phyloP scores from a whole-genome alignment of 2,329 filamentous ascomycete species.

The Paraconiothyrium sp. region DNA sequence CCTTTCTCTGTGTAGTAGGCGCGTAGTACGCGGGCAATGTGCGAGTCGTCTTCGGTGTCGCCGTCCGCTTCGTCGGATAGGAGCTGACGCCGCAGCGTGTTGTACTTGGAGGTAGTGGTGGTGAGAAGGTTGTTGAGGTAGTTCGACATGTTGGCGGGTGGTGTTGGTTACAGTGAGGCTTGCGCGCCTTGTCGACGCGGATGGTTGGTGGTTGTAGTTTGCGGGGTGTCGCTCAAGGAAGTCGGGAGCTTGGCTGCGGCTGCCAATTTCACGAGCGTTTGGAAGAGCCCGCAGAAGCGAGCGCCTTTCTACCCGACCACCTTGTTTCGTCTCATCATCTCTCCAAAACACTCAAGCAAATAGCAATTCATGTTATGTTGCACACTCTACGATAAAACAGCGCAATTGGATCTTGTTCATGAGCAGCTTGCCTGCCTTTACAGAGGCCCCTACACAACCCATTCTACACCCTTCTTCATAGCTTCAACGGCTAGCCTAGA shows the following conservation, averaged over 20 bases:
- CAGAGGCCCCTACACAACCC: background rate
- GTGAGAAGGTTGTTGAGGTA: constrained; percentile 80
- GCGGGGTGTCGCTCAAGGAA: background rate
- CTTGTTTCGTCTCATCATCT: background rate
- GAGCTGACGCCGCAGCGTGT: constrained; percentile 69
- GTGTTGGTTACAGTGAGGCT: background rate
- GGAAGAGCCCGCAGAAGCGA: constrained; percentile 1
- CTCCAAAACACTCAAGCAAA: background rate
- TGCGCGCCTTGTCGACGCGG: background rate
- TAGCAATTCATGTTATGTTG: background rate
- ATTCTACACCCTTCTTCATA: background rate
- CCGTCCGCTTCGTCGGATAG: constrained; percentile 68
- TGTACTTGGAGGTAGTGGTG: constrained; percentile 66
- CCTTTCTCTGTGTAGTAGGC: constrained; percentile 93
- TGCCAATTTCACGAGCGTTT: constrained; percentile 13
- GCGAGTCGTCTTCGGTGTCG: constrained; percentile 82
- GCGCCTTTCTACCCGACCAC: constrained; percentile 12
- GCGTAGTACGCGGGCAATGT: constrained; percentile 91
- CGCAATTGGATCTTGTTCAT: background rate
- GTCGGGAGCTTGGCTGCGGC: background rate
- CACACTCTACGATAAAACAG: background rate
- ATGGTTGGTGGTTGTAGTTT: background rate
- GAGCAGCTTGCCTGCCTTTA: background rate
- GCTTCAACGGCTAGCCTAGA: background rate
- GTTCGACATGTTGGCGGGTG: constrained; percentile 61